phyloP scores from a whole-genome alignment of 1,139 yeast species.

The Taphrina sp. region DNA sequence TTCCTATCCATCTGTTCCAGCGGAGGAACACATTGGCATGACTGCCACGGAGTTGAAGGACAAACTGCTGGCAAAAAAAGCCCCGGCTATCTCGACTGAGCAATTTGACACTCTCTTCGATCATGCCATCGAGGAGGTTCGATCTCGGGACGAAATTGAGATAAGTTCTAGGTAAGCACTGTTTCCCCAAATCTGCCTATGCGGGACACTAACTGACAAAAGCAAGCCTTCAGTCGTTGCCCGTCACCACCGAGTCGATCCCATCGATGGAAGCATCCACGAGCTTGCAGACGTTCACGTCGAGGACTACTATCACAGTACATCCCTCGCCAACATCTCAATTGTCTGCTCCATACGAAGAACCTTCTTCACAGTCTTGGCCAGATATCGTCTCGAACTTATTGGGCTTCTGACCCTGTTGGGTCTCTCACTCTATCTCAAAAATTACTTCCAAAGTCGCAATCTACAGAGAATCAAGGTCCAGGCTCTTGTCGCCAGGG shows the following conservation, averaged over 20 bases:
- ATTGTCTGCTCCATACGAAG: conserved; percentile 42
- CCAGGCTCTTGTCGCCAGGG: conserved; percentile 21
- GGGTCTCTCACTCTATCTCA: conserved; percentile 3
- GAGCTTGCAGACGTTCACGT: conserved; percentile 24
- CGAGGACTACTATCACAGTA: conserved; percentile 42
- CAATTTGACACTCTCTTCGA: conserved; percentile 83
- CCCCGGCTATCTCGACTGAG: conserved; percentile 58
- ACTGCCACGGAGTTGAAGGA: conserved; percentile 42
- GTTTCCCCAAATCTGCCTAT: neutral
- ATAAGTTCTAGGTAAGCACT: conserved; percentile 14
- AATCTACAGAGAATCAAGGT: conserved; percentile 1
- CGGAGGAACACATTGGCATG: conserved; percentile 39
- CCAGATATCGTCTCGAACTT: conserved; percentile 42
- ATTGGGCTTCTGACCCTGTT: conserved; percentile 33
- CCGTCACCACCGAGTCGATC: conserved; percentile 9
- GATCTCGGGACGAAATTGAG: conserved; percentile 37
- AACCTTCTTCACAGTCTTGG: conserved; percentile 41
- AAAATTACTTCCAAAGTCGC: conserved; percentile 23
- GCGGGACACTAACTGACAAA: conserved; percentile 10
- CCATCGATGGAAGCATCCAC: conserved; percentile 1
- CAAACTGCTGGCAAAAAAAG: conserved; percentile 41
- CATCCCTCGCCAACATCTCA: conserved; percentile 45
- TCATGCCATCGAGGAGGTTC: conserved; percentile 59
- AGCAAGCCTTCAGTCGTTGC: conserved; percentile 25
- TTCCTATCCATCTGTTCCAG: conserved; percentile 49